phyloP scores from a whole-genome alignment of 192 early-diverging fungal genomes.

The Gonapodya prolifera region DNA sequence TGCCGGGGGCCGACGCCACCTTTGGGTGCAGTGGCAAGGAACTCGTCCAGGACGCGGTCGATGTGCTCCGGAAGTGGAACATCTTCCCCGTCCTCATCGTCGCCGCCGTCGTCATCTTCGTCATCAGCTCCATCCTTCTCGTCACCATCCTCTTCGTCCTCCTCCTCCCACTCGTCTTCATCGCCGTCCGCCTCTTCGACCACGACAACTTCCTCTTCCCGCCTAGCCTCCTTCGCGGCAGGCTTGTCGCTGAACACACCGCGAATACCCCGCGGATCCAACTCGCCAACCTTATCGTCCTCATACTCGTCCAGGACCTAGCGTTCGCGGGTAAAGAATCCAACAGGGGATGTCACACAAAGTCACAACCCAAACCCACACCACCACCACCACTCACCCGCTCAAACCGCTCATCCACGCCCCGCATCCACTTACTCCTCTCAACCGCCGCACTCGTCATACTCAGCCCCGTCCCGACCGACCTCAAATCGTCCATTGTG shows the following conservation, averaged over 20 bases:
- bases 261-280: constrained; percentile 41
- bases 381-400: background rate
- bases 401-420: background rate
- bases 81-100: constrained; percentile 18
- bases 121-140: constrained; percentile 19
- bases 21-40: background rate
- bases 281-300: background rate
- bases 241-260: constrained; percentile 21
- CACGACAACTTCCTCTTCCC: constrained; percentile 14
- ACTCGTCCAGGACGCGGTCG: background rate
- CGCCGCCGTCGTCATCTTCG: constrained; percentile 13
- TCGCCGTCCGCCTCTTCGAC: constrained; percentile 10
- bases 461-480: background rate
- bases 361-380: constrained; percentile 11
- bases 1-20: no score
- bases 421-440: background rate
- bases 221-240: background rate
- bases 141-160: constrained; percentile 17
- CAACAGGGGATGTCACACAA: constrained; percentile 53
- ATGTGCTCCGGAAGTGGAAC: constrained; percentile 1
- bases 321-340: constrained; percentile 47
- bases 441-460: background rate
- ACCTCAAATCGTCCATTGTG: background rate
- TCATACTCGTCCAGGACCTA: constrained; percentile 8
- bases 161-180: constrained; percentile 15